Evolutionary conservation across 306 rosid genomes (phyloP), one percentile per base, ranked within the genome.

Genomic region (Medicago arabica): DNA sequence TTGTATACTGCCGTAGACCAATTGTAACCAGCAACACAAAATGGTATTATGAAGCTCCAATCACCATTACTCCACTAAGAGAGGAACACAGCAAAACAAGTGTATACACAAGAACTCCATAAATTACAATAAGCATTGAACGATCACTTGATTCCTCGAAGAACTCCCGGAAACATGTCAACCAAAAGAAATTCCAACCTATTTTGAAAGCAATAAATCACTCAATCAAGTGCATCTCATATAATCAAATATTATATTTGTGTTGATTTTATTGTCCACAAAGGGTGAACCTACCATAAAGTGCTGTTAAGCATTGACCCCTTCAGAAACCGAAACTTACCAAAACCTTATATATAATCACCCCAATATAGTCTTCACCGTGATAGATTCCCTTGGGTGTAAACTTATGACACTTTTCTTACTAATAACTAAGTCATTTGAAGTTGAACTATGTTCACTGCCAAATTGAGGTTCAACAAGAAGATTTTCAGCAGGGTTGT

Each of bases 171-270:
- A 88, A 86, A 84, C 93, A 87, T 84, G 79, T 78, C 79, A 75
- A 76, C 63, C 90, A 86, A 82, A 77, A 83, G 86, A 82, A 74
- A 81, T 85, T 86, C 86, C 95, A 83, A 94, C 98, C 98, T 94
- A 94, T 82, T 85, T 88, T 89, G 80, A 85, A 87, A 94, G 89
- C 87, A 94, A 87, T 81, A 87, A 75, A 91, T 65, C 89, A 87
- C 90, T 81, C 89, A 77, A 94, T 94, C 89, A 94, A 91, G 85
- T 87, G 87, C 58, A 84, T 82, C 86, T 81, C 82, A 68, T 39
- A 75, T 70, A 65, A 81, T 50, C 55, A 51, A 78, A 80, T 80
- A 71, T 73, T 78, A 80, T 75, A 83, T 31, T 80, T 77, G 76
- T 77, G 79, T 83, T 71, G 69, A 73, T 83, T 84, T 77, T 75